Conservation (phyloP, 257 asterid species). For the Nicotiana otophora region DNA sequence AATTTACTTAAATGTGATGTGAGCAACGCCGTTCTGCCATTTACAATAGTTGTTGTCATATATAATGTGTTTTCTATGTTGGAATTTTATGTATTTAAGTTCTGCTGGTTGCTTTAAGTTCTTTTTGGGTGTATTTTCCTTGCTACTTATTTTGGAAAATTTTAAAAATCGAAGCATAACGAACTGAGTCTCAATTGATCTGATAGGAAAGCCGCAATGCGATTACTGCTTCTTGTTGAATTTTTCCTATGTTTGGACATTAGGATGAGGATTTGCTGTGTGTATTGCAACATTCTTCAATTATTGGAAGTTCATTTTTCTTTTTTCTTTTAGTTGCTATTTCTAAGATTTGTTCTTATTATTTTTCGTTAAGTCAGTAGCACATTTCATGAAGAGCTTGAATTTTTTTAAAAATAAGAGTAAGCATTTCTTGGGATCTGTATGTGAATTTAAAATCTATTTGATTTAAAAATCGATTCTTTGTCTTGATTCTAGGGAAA, state of each 20-base stretch:
- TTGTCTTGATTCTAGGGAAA: neutral
- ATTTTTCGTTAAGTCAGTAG: neutral
- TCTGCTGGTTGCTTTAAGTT: neutral
- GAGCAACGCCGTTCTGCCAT: neutral
- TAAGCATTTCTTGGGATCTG: neutral
- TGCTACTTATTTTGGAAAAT: neutral
- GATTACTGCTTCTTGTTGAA: too few species aligned
- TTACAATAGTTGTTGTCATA: neutral
- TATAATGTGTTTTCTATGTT: too few species aligned
- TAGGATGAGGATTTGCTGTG: too few species aligned
- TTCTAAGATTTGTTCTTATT: neutral
- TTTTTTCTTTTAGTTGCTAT: neutral
- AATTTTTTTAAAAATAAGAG: too few species aligned
- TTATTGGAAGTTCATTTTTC: neutral
- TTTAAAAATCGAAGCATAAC: neutral
- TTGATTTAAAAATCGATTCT: neutral
- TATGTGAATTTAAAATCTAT: neutral
- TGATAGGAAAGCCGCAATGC: neutral
- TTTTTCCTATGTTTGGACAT: too few species aligned
- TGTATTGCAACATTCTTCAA: neutral
- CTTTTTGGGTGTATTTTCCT: too few species aligned
- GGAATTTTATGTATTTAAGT: neutral
- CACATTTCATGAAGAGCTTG: neutral
- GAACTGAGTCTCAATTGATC: neutral
- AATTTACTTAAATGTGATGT: neutral